These are phyloP conservation scores for Waltergamsia citrina DNA, from an alignment of 2,329 filamentous ascomycete species.

Conservation along the genomic window DNA sequence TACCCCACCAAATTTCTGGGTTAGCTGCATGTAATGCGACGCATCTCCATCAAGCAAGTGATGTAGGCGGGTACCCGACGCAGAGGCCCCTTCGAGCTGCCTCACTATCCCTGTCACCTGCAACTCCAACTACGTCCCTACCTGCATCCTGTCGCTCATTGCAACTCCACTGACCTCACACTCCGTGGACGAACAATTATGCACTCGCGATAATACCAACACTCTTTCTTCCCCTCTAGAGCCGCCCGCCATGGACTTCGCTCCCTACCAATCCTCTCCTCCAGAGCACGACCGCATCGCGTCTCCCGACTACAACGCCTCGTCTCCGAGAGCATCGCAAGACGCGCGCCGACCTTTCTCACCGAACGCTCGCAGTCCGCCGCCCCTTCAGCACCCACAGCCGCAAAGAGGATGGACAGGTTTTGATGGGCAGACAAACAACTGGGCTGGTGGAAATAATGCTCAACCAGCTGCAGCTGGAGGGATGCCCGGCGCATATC, in stretches of 20 bases:
- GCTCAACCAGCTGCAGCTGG: slow-evolving; percentile 10
- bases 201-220: no score
- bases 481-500: slow-evolving; percentile 25
- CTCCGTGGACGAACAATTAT: no score
- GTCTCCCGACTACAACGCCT: slow-evolving; percentile 45
- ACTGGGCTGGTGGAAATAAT: slow-evolving; percentile 12
- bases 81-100: no score
- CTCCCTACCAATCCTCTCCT: slow-evolving; percentile 88
- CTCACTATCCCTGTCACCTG: no score
- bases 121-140: no score
- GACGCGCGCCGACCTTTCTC: slow-evolving; percentile 46
- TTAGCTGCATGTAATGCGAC: no score
- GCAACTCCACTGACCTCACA: no score
- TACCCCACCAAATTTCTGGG: no score
- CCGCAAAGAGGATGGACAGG: slow-evolving; percentile 45
- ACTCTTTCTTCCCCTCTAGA: no score
- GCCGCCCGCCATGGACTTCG: slow-evolving; percentile 91
- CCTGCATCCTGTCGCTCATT: no score
- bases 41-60: no score
- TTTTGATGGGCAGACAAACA: slow-evolving; percentile 25
- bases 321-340: slow-evolving; percentile 46
- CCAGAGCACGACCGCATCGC: slow-evolving; percentile 76
- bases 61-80: no score
- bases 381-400: slow-evolving; percentile 38
- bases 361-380: slow-evolving; percentile 30